These are phyloP conservation scores for Pezicula carpinea DNA, from an alignment of 2,329 filamentous ascomycete genomes.

Conservation along the genomic window DNA sequence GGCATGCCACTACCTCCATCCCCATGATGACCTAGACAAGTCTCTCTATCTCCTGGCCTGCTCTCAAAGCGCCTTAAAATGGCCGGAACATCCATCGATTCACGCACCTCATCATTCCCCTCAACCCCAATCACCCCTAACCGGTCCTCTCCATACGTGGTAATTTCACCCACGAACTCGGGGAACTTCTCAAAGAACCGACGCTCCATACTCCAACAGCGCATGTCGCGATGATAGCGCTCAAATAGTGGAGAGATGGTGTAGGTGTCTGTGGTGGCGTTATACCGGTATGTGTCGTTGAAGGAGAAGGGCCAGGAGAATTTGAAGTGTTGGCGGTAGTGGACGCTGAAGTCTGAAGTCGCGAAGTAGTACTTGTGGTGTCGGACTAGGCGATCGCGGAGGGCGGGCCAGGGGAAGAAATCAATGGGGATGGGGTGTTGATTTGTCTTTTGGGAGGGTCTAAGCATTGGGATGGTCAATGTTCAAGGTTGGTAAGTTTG, in stretches of 20 bases:
- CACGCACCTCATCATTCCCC: neutral
- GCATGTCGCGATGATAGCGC: conserved; percentile 9
- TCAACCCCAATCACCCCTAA: neutral
- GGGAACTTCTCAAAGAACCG: conserved; percentile 15
- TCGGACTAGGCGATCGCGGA: conserved; percentile 13
- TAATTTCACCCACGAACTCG: conserved; percentile 8
- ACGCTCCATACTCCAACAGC: conserved; percentile 11
- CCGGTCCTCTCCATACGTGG: neutral
- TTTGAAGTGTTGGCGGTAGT: conserved; percentile 13
- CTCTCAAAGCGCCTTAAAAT: neutral
- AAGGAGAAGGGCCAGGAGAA: conserved; percentile 15
- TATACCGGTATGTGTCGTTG: conserved; percentile 10
- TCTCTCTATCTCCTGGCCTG: neutral
- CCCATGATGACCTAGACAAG: neutral
- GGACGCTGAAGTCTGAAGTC: conserved; percentile 7
- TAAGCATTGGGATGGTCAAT: too few species aligned
- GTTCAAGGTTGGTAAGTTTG: neutral
- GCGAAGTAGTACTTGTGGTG: conserved; percentile 11
- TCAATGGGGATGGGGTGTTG: conserved; percentile 14
- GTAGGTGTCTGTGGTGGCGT: conserved; percentile 6
- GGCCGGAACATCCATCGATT: neutral
- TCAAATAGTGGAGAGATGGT: conserved; percentile 11
- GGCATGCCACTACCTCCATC: neutral
- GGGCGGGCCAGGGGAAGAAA: conserved; percentile 15
- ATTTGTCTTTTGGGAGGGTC: conserved; percentile 8